These are phyloP conservation scores for Tothia fuscella DNA, from an alignment of 2,329 filamentous ascomycete species.

Conservation along the genomic window DNA sequence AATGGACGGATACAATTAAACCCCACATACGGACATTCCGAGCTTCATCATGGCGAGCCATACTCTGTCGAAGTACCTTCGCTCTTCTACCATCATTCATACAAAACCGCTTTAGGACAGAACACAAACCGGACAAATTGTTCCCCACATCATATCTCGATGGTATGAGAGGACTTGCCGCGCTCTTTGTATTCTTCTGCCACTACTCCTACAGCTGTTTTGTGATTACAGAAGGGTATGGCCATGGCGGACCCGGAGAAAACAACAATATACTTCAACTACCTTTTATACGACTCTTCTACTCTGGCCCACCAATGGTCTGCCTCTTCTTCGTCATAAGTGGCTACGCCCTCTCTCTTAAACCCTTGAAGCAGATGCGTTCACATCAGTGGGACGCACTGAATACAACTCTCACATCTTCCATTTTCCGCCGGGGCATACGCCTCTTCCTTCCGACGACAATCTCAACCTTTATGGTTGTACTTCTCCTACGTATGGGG, in stretches of 20 bases:
- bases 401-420: constrained; percentile 14
- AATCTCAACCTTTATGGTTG: constrained; percentile 15
- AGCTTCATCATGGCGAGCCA: constrained; percentile 4
- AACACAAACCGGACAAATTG: constrained; percentile 26
- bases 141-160: constrained; percentile 46
- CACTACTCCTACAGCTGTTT: constrained; percentile 40
- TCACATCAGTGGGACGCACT: constrained; percentile 21
- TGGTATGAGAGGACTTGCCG: constrained; percentile 45
- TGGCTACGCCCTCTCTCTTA: constrained; percentile 46
- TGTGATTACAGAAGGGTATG: constrained; percentile 33
- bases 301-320: constrained; percentile 45
- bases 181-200: constrained; percentile 45
- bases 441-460: constrained; percentile 16
- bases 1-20: constrained; percentile 1
- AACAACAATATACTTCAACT: constrained; percentile 40
- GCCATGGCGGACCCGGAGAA: constrained; percentile 28
- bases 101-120: constrained; percentile 31
- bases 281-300: constrained; percentile 42
- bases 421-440: constrained; percentile 15
- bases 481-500: constrained; percentile 8
- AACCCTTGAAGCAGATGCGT: constrained; percentile 15
- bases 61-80: constrained; percentile 18
- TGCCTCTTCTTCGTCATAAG: constrained; percentile 52
- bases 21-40: constrained; percentile 6
- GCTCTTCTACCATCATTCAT: constrained; percentile 45